Evolutionary conservation across 768 basidiomycete species (phyloP), one percentile per base, ranked within the genome.

Genomic region (Leccinum uliginosum): DNA sequence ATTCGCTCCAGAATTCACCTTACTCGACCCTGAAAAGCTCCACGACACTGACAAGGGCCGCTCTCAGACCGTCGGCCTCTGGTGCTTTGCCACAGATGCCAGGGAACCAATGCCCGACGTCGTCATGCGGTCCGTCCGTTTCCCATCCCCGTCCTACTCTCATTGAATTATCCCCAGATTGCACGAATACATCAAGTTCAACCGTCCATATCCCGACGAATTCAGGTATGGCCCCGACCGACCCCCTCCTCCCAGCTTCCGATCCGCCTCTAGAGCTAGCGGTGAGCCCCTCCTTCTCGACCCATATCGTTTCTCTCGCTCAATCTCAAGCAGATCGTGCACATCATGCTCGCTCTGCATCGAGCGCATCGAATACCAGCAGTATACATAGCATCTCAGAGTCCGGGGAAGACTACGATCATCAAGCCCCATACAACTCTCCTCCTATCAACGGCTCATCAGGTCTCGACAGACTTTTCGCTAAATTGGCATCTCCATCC

Each of bases 41-140:
- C 70, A 75, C 50, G 71, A 76, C 7, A 74, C 74, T 45, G 78
- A 81, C 61, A 86, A 86, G 65, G 87, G 85, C 17, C 74, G 70
- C 23, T 73, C 80, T 2, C 75, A 75, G 46, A 86, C 82, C 1
- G 79, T 89, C 56, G 87, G 88, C 15, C 72, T 92, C 10, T 93
- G 90, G 91, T 87, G 85, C 71, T 83, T 84, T 64, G 78, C 83
- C 8, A 82, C 83, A 7, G 84, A 85, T 48, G 80, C 83, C 19
- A 79, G 88, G 40, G 88, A 90, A 67, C 81, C 85, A 23, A 77
- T 92, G 73, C 80, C 81, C 50, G 83, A 87, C 55, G 86, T 89
- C 47, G 80, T 91, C 74, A 73, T 79, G 66, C 80, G 87, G 87
- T 86, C 59, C 50, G 78, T 71, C 8, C n/a, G 32, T 32, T 50